These are phyloP conservation scores for Mycena galopus DNA, from an alignment of 768 basidiomycete genomes.

Conservation along the genomic window DNA sequence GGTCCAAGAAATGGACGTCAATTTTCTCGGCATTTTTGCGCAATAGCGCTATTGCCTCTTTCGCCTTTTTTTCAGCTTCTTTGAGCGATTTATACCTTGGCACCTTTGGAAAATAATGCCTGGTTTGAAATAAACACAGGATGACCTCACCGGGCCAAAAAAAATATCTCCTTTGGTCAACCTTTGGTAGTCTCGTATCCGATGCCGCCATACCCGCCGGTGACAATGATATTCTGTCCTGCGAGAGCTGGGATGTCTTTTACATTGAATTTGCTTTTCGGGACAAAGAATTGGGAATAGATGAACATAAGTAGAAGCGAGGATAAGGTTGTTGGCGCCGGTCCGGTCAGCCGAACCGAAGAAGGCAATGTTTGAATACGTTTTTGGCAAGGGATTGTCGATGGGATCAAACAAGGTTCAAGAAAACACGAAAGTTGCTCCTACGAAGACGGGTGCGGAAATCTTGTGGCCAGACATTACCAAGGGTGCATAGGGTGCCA, in stretches of 20 bases:
- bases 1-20: slow-evolving; percentile 8
- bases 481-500: background rate
- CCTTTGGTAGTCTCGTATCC: slow-evolving; percentile 11
- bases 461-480: background rate
- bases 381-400: background rate
- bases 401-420: background rate
- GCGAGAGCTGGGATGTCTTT: slow-evolving; percentile 8
- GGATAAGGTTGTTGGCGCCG: background rate
- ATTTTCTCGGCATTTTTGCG: background rate
- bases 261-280: slow-evolving; percentile 1
- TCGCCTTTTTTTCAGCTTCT: background rate
- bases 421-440: too few species aligned
- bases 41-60: background rate
- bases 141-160: background rate
- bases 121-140: background rate
- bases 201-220: slow-evolving; percentile 10
- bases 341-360: background rate
- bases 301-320: slow-evolving; percentile 1
- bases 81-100: slow-evolving; percentile 4
- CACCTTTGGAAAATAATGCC: background rate
- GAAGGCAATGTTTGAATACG: background rate
- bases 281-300: slow-evolving; percentile 16
- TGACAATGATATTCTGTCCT: slow-evolving; percentile 7
- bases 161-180: too few species aligned
- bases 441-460: background rate